Conservation (phyloP, 768 basidiomycete genomes). For the Suillus occidentalis region DNA sequence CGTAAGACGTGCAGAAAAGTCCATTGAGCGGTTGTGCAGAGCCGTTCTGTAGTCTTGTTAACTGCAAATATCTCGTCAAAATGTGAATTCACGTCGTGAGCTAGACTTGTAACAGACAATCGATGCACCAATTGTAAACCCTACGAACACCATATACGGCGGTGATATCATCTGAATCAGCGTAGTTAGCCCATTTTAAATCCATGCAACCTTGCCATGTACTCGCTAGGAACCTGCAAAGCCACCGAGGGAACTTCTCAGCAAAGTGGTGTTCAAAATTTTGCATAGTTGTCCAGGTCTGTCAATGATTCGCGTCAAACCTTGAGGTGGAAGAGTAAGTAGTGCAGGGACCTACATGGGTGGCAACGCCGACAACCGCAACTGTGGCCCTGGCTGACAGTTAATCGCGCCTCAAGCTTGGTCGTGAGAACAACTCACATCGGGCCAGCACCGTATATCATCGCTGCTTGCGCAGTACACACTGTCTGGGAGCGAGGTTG, state of each 20-base stretch:
- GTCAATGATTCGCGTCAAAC: not conserved
- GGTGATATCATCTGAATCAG: constrained; percentile 31
- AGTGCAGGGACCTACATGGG: constrained; percentile 34
- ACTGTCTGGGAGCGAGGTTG: constrained; percentile 30
- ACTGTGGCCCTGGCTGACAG: constrained; percentile 38
- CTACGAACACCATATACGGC: constrained; percentile 43
- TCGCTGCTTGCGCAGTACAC: constrained; percentile 52
- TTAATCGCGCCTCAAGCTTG: not conserved
- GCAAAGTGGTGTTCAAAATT: constrained; percentile 18
- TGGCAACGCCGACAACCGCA: constrained; percentile 41
- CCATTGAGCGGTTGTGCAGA: constrained; percentile 36
- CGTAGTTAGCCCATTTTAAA: not conserved
- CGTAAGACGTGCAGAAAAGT: constrained; percentile 48
- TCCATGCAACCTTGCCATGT: not conserved
- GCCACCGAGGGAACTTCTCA: constrained; percentile 24
- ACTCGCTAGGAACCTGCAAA: constrained; percentile 27
- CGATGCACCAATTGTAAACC: constrained; percentile 39
- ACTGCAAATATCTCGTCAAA: constrained; percentile 15
- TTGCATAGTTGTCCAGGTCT: constrained; percentile 41
- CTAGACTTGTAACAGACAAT: constrained; percentile 32
- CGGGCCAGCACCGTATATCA: constrained; percentile 52
- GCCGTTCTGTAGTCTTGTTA: constrained; percentile 16
- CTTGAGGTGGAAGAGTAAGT: not conserved
- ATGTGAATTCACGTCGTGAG: constrained; percentile 8
- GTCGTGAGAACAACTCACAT: constrained; percentile 41